A percentile compares a stretch with the other conserved stretches of the same genome.
Conservation (phyloP, 176 grass and related monocot genomes). For the Dactylis glomerata region DNA sequence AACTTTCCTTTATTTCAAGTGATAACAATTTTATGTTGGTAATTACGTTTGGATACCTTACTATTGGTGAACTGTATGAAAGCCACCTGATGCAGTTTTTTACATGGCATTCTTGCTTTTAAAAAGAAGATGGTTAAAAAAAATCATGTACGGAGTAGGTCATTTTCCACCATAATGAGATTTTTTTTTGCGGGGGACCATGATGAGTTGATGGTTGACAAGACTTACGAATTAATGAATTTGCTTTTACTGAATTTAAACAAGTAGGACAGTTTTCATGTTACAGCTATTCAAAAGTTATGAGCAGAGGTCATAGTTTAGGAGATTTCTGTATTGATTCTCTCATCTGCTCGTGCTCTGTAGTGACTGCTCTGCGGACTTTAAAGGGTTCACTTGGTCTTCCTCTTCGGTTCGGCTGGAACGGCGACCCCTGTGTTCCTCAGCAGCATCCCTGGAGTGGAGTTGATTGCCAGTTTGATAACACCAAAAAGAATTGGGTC, state of each 20-base stretch:
- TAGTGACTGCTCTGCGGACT: constrained; percentile 59
- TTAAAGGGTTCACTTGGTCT: constrained; percentile 77
- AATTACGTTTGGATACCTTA: background rate
- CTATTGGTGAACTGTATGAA: background rate
- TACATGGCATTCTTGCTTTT: constrained; percentile 1
- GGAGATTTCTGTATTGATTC: constrained; percentile 26
- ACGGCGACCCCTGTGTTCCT: constrained; percentile 92
- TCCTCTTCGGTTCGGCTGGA: constrained; percentile 95
- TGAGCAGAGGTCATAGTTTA: background rate
- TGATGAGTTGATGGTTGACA: constrained; percentile 9
- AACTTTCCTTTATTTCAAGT: constrained; percentile 5
- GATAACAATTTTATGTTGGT: constrained; percentile 4
- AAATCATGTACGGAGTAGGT: background rate
- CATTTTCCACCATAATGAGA: background rate
- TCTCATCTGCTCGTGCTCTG: constrained; percentile 23
- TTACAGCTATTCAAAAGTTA: background rate
- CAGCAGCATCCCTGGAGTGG: constrained; percentile 98
- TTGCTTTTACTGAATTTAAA: constrained; percentile 4
- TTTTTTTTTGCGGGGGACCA: no score
- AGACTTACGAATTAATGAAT: background rate
- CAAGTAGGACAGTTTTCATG: background rate
- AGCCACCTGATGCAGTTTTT: background rate
- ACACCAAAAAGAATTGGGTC: constrained; percentile 57
- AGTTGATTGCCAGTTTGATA: constrained; percentile 87
- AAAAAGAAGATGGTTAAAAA: background rate